Base-by-base conservation (phyloP, 2,329 filamentous ascomycete species). In the Chaetomiaceae sp. region DNA sequence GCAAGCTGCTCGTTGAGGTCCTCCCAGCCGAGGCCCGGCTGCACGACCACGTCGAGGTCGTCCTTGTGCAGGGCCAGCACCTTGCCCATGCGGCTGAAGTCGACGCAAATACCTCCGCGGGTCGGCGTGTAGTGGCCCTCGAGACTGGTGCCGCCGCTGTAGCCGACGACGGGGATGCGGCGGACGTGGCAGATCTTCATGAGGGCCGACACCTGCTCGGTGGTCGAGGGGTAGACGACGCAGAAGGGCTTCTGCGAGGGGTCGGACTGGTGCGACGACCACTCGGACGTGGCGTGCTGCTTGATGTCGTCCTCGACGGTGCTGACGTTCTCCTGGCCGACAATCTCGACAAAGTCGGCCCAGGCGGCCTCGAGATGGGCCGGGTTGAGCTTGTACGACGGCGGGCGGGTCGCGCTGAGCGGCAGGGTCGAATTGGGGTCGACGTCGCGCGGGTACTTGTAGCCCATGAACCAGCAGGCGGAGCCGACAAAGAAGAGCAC, bases 61-160 rank as follows among this genome's bases (percentile, higher is more conserved):
- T 85, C 82, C 68, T 86, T 84, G 71, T 96, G 86, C 59, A 96
- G 70, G 31, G 76, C 73, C 30, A 96, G 56, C 46, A 96, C 83
- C 65, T 85, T 81, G 70, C 92, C 81, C 91, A 96, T 96, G 54
- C 85, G 79, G 44, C 78, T 78, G 66, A 96, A 95, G 68, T 96
- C 89, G 61, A 96, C 79, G 60, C 87, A 92, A 27, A 96, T 82
- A 17, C 91, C 91, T 51, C 88, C 86, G 58, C 83, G 75, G 14
- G 89, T 96, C 2, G 89, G 82, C 1, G 89, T 83, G 68, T 87
- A 95, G 68, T 96, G 89, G 1, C 91, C 91, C 69, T 96, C 91
- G 27, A 96, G 73, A 62, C 86, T 91, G 7, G 91, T 96, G 30
- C 91, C 91, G 38, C 91, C 91, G 51, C 85, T 89, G 70, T 90